Evolutionary conservation across 1,139 yeast species (phyloP).

Genomic region (Zygoascus meyerae): DNA sequence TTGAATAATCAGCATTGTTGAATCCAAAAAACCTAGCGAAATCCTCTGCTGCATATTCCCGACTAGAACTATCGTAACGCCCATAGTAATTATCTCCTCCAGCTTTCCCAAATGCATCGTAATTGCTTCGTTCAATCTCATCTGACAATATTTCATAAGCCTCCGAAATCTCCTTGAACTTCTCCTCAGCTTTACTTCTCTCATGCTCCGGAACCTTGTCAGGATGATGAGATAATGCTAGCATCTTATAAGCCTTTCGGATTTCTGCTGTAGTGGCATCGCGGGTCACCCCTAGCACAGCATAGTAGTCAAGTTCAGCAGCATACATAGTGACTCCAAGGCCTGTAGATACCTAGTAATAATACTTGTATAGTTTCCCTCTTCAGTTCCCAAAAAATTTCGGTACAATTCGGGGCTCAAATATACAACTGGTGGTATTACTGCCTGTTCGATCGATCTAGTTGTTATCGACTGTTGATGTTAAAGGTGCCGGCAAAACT

Average conservation of each 20-base stretch:
- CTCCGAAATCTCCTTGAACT: slow-evolving; percentile 68
- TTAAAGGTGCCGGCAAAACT: not conserved
- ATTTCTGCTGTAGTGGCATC: slow-evolving; percentile 63
- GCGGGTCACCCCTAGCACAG: slow-evolving; percentile 57
- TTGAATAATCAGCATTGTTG: slow-evolving; percentile 14
- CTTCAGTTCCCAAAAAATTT: not conserved
- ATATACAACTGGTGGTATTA: too few species aligned
- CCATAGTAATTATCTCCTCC: slow-evolving; percentile 11
- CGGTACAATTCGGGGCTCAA: not conserved
- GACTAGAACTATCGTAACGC: slow-evolving; percentile 21
- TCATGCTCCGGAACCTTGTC: slow-evolving; percentile 65
- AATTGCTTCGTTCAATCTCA: slow-evolving; percentile 47
- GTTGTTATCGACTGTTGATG: not conserved
- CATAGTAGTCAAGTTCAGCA: slow-evolving; percentile 45
- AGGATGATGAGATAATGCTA: slow-evolving; percentile 73
- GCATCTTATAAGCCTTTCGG: slow-evolving; percentile 67
- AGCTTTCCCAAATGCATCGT: slow-evolving; percentile 48
- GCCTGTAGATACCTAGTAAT: not conserved
- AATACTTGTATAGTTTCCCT: not conserved
- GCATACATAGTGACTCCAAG: slow-evolving; percentile 1
- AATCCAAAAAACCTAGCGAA: slow-evolving; percentile 60
- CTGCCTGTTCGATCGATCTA: not conserved
- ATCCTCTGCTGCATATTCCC: slow-evolving; percentile 49
- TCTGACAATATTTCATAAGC: slow-evolving; percentile 75
- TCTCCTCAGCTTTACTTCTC: slow-evolving; percentile 60